Percentiles rank a stretch among this genome's conserved stretches.
Conservation (phyloP, 805 yeast genomes). For the Torulaspora gathmanii region DNA sequence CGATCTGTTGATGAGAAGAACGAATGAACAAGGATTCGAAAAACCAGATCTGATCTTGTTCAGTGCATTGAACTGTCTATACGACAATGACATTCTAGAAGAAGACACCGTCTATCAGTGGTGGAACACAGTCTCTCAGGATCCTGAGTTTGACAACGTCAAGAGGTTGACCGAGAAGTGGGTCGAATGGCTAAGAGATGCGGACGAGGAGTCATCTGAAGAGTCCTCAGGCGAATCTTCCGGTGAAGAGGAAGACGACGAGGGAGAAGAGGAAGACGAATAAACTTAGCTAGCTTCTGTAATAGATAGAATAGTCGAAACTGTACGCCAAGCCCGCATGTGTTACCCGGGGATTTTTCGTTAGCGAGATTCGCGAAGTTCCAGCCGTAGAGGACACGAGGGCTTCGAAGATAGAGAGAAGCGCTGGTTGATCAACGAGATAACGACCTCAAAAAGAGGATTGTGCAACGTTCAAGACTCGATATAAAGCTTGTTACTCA, state of each 20-base stretch:
- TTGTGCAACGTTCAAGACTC: background rate
- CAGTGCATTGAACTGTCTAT: conserved; percentile 52
- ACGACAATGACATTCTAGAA: conserved; percentile 75
- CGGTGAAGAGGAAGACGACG: conserved; percentile 18
- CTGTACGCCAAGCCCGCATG: background rate
- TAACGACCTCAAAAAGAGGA: conserved; percentile 1
- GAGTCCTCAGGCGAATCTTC: conserved; percentile 47
- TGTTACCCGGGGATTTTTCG: conserved; percentile 1
- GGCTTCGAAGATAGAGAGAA: conserved; percentile 1
- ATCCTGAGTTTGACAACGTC: conserved; percentile 44
- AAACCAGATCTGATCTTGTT: conserved; percentile 37
- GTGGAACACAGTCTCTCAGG: conserved; percentile 57
- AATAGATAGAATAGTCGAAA: background rate
- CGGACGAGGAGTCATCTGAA: conserved; percentile 53
- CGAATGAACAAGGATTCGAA: conserved; percentile 25
- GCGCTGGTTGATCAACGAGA: conserved; percentile 7
- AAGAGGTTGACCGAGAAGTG: conserved; percentile 62
- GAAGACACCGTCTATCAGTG: conserved; percentile 76
- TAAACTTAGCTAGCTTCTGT: background rate
- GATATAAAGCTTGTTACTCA: background rate
- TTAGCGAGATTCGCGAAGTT: conserved; percentile 3
- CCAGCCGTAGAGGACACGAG: background rate
- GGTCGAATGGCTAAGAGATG: conserved; percentile 83
- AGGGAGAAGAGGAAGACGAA: conserved; percentile 5
- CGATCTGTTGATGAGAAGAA: conserved; percentile 39